Base-by-base conservation (phyloP, 139 green algal genomes). In the Dunaliella primolecta region DNA sequence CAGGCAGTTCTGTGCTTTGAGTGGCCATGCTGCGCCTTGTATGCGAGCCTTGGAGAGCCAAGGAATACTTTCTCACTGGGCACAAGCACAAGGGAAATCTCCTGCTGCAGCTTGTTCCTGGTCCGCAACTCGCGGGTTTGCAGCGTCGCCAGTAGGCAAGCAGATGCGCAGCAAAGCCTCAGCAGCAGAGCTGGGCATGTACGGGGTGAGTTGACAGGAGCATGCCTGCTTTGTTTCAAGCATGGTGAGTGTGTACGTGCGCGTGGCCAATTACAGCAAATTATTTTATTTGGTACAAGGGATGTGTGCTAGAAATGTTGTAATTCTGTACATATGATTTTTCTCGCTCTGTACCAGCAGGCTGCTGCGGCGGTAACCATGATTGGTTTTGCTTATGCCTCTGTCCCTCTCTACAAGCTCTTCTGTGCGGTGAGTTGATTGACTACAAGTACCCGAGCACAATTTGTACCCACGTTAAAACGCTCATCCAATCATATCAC, bases 351-450 rank as follows among this genome's bases (percentile, higher is more conserved):
- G 56, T 78, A 27, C 75, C 1, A 56, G 64, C 92, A 96, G 93
- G 84, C 90, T 11, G 95, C 96, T 0, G 75, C 98, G 0, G 91
- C 93, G 0, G 90, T 98, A 3, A 93, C 88, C 77, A 99, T 99
- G 97, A 85, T 99, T 7, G 97, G 96, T 2, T 57, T 95, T 2
- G 97, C 97, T 0, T 99, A 99, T 79, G 95, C 93, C 0, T 94
- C 93, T 0, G 97, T 99, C 0, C 97, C 97, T 0, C 86, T 99
- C 29, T 99, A 99, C 87, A 90, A 91, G 2, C 89, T 95, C 36
- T 98, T 98, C 86, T 98, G 95, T 80, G 87, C 87, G 81, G 87
- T 88, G 72, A 36, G 85, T 81, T 0, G 30, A 30, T 55, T n/a
- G n/a, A n/a, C n/a, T n/a, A n/a, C n/a, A n/a, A n/a, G n/a, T n/a